Base-by-base conservation (phyloP, 495 filamentous ascomycete species). In the Neurospora sp. region DNA sequence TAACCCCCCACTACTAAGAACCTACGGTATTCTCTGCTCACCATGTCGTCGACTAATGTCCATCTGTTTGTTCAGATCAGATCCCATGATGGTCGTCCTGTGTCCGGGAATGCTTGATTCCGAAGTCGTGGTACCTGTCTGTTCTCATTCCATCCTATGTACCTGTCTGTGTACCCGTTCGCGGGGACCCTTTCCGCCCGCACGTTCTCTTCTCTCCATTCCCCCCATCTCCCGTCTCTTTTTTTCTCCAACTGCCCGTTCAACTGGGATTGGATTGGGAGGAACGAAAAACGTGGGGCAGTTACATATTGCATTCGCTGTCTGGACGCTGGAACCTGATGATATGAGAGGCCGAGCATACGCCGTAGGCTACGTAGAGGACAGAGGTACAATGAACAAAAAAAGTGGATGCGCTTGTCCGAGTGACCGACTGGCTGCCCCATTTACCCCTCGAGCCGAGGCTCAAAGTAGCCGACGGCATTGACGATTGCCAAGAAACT, bases 361-460 rank as follows among this genome's bases (percentile, higher is more conserved):
- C 53, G 53, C 53, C 53, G 53, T 31, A 61, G 8, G 9, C 18
- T 61, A 59, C 20, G 22, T 14, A 61, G 22, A 11, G n/a, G 46
- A 53, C 20, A 61, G 53, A 38, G 41, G 69, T 53, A 46, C 44
- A 71, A 68, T 20, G 38, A 70, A 70, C 72, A 39, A 69, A 68
- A 71, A 69, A 22, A 68, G 70, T 22, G 40, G 40, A 69, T 72
- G 77, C 73, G 73, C 59, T 76, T 70, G 78, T 73, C 78, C 77
- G 76, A 76, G 70, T 59, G 73, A 73, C 22, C 53, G 12, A 61
- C 53, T 35, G 53, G 27, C 5, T 27, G 22, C 27, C 53, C 53
- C 53, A 5, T 61, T 61, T 27, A 61, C 72, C 77, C 73, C 70
- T 74, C 73, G 61, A 80, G 76, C 79, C 79, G 79, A 81, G 79